These are phyloP conservation scores for Phyllachora maydis DNA, from an alignment of 2,329 filamentous ascomycete species.

Conservation along the genomic window DNA sequence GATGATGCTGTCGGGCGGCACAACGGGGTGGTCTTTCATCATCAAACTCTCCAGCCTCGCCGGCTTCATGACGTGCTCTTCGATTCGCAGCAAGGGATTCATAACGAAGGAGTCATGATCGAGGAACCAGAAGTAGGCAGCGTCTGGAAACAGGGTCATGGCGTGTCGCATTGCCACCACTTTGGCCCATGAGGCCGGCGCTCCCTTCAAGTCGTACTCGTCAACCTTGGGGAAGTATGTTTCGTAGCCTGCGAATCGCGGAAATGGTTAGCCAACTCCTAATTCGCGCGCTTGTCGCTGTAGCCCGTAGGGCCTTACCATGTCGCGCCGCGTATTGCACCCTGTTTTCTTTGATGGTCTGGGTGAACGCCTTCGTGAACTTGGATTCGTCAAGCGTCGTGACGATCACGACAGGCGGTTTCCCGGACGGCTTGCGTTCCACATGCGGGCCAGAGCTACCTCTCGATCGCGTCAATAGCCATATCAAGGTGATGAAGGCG, in stretches of 20 bases:
- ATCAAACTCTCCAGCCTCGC: conserved; percentile 54
- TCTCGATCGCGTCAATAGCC: conserved; percentile 26
- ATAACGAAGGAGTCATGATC: conserved; percentile 76
- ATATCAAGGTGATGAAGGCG: conserved; percentile 35
- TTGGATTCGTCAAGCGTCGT: conserved; percentile 56
- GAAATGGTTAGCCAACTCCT: no score
- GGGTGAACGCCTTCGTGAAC: conserved; percentile 45
- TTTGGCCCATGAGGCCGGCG: conserved; percentile 48
- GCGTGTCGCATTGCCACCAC: conserved; percentile 80
- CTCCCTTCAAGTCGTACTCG: conserved; percentile 50
- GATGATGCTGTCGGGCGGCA: conserved; percentile 92
- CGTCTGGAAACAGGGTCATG: conserved; percentile 57
- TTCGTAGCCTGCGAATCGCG: conserved; percentile 63
- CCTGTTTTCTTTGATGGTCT: conserved; percentile 63
- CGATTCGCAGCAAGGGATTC: conserved; percentile 51
- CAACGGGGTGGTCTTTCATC: conserved; percentile 68
- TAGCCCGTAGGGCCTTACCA: conserved; percentile 33
- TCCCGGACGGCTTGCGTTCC: conserved; percentile 23
- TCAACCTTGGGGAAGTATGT: conserved; percentile 62
- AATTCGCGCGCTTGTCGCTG: neutral
- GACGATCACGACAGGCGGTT: conserved; percentile 53
- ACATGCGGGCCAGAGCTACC: conserved; percentile 8
- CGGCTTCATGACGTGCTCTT: conserved; percentile 48
- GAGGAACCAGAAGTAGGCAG: conserved; percentile 71
- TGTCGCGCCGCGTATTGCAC: conserved; percentile 69